Conservation (phyloP, 1,139 yeast genomes). For the Arxiozyma slooffiae region DNA sequence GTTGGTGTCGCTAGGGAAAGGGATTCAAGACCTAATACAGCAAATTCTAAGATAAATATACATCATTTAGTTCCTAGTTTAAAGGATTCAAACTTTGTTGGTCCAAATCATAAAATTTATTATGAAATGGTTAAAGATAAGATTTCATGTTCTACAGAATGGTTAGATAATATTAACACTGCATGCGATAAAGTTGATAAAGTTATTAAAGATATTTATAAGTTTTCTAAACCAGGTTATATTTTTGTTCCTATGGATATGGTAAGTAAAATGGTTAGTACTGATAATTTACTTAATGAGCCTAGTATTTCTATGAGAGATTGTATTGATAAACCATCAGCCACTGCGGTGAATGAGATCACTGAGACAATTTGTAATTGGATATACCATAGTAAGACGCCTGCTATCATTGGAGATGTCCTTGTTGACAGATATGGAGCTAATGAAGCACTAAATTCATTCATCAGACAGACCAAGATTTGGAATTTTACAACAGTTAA, state of each 20-base stretch:
- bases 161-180: conserved; percentile 39
- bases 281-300: conserved; percentile 25
- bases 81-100: conserved; percentile 40
- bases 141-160: conserved; percentile 52
- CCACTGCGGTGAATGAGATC: conserved; percentile 33
- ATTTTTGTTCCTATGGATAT: conserved; percentile 65
- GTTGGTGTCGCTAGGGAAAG: conserved; percentile 52
- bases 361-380: conserved; percentile 27
- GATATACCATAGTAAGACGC: conserved; percentile 45
- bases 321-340: conserved; percentile 25
- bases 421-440: conserved; percentile 45
- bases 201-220: conserved; percentile 48
- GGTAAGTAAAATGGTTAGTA: conserved; percentile 42
- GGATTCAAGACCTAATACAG: conserved; percentile 28
- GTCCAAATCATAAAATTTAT: conserved; percentile 55
- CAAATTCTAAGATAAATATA: conserved; percentile 43
- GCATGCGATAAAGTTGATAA: conserved; percentile 53
- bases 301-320: conserved; percentile 23
- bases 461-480: conserved; percentile 37
- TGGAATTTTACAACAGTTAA: conserved; percentile 25
- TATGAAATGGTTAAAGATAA: conserved; percentile 48
- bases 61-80: conserved; percentile 66
- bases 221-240: conserved; percentile 67
- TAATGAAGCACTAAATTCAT: conserved; percentile 35
- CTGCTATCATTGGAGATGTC: conserved; percentile 59